Evolutionary conservation across 2,329 filamentous ascomycete species (phyloP).

Genomic region (Chaetomiaceae sp.): DNA sequence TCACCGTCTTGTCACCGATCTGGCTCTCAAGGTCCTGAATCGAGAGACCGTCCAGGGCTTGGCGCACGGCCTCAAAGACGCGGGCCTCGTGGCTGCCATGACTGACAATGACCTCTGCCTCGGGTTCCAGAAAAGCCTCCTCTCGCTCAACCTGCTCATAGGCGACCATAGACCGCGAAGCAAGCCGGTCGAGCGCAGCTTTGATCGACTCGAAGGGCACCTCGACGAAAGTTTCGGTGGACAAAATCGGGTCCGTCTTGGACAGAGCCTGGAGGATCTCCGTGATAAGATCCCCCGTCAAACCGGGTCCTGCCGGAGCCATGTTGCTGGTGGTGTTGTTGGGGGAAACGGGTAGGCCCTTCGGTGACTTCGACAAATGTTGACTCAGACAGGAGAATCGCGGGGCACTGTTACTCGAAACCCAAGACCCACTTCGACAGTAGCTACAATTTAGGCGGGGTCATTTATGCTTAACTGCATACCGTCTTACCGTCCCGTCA

Average conservation of each 20-base stretch:
- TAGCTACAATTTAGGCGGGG: constrained; percentile 14
- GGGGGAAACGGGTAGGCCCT: not conserved
- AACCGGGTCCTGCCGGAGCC: constrained; percentile 14
- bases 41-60: constrained; percentile 71
- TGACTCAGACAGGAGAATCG: constrained; percentile 19
- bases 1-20: constrained; percentile 66
- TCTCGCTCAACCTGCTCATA: constrained; percentile 81
- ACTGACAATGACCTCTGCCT: constrained; percentile 64
- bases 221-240: constrained; percentile 62
- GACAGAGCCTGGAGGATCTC: constrained; percentile 61
- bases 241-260: constrained; percentile 58
- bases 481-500: not conserved
- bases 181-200: constrained; percentile 78
- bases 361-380: constrained; percentile 10
- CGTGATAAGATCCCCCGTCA: constrained; percentile 52
- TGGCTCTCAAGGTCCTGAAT: constrained; percentile 65
- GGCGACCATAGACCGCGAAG: constrained; percentile 76
- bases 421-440: constrained; percentile 13
- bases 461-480: constrained; percentile 9
- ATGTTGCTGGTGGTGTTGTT: constrained; percentile 13
- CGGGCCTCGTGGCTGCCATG: constrained; percentile 78
- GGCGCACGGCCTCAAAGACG: constrained; percentile 68
- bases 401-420: constrained; percentile 15
- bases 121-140: constrained; percentile 66
- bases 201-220: constrained; percentile 66